A percentile compares a stretch with the other conserved stretches of the same genome.
phyloP scores from a whole-genome alignment of 179 eudicot species.

The Spinacia oleracea region DNA sequence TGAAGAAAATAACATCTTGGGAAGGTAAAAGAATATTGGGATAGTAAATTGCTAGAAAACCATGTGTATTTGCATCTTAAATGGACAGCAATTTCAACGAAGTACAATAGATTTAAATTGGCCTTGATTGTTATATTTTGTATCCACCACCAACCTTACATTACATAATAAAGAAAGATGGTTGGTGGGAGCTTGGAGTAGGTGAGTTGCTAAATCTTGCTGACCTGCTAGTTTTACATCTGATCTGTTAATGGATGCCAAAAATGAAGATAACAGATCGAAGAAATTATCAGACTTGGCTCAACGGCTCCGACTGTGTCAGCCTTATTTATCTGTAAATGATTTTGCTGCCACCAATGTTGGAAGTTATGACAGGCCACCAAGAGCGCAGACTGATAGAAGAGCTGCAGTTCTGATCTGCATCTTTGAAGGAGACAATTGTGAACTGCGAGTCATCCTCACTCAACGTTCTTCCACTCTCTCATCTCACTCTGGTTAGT shows the following conservation, averaged over 20 bases:
- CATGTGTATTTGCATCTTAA: not conserved
- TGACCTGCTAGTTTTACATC: not conserved
- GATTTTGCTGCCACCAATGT: not conserved
- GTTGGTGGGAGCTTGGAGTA: slow-evolving; percentile 1
- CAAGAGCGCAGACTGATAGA: slow-evolving; percentile 19
- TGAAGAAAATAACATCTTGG: not conserved
- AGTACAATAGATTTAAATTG: not conserved
- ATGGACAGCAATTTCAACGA: not conserved
- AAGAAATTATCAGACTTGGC: slow-evolving; percentile 9
- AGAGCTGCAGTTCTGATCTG: slow-evolving; percentile 84
- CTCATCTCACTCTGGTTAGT: slow-evolving; percentile 63
- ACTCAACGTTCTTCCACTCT: slow-evolving; percentile 64
- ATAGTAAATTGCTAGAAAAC: not conserved
- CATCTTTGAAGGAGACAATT: slow-evolving; percentile 56
- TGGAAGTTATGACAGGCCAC: not conserved
- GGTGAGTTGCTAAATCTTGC: slow-evolving; percentile 4
- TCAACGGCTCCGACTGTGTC: slow-evolving; percentile 6
- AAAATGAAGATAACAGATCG: not conserved
- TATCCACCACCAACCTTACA: not conserved
- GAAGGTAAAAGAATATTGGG: not conserved
- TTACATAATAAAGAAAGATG: not conserved
- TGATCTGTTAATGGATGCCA: not conserved
- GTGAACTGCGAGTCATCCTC: slow-evolving; percentile 68
- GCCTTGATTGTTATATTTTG: not conserved
- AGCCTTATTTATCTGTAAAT: not conserved